phyloP scores from a whole-genome alignment of 257 asterid species.

The Solanum clarkiae region DNA sequence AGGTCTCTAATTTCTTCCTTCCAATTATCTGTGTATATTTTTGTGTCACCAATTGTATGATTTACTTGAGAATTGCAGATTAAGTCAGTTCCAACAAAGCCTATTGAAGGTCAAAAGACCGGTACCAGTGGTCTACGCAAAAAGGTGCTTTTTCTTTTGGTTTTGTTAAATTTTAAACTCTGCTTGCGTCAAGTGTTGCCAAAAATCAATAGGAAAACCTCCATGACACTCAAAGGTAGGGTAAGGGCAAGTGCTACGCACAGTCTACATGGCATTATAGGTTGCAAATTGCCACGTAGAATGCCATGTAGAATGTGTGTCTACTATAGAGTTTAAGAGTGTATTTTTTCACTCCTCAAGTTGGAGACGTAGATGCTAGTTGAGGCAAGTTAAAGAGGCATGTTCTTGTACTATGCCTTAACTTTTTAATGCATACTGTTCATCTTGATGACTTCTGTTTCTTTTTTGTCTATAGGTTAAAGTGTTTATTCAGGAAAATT shows the following conservation, averaged over 20 bases:
- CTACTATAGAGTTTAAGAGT: no score
- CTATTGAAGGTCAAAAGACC: constrained; percentile 91
- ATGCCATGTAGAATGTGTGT: no score
- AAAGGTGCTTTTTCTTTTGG: constrained; percentile 31
- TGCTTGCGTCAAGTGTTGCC: neutral
- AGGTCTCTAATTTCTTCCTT: constrained; percentile 17
- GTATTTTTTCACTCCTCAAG: no score
- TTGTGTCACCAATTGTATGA: neutral
- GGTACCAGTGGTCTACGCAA: constrained; percentile 97
- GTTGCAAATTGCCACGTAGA: no score
- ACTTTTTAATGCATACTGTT: neutral
- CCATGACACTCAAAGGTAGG: neutral
- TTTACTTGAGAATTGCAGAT: constrained; percentile 24
- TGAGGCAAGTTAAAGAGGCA: no score
- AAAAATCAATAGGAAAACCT: neutral
- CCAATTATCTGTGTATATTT: neutral
- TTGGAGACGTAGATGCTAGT: no score
- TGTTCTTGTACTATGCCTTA: neutral
- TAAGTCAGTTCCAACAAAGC: constrained; percentile 57
- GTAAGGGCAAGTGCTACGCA: no score
- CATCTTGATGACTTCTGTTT: neutral
- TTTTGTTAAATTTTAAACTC: neutral
- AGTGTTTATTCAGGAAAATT: constrained; percentile 81
- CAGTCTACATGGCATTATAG: no score
- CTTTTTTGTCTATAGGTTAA: constrained; percentile 44